A percentile compares a stretch with the other conserved stretches of the same genome.
Evolutionary conservation across 306 rosid genomes (phyloP).

Genomic region (Carpinus viminea): DNA sequence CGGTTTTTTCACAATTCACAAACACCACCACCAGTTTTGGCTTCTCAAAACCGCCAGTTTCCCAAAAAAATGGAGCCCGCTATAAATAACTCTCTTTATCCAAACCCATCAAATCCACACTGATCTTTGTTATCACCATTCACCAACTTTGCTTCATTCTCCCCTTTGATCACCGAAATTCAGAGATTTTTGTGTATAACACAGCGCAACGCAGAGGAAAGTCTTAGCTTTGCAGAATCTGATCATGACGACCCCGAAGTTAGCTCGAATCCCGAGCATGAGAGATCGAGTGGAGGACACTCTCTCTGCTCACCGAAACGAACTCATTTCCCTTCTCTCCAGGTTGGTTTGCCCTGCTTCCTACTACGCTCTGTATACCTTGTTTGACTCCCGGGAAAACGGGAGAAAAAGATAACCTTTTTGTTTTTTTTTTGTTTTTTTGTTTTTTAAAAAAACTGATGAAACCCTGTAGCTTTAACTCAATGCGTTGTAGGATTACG

Average conservation of each 20-base stretch:
- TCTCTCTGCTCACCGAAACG: conserved; percentile 83
- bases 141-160: neutral
- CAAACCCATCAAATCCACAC: neutral
- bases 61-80: neutral
- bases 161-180: neutral
- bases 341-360: conserved; percentile 43
- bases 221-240: neutral
- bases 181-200: neutral
- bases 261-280: conserved; percentile 60
- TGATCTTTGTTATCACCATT: neutral
- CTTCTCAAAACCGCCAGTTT: neutral
- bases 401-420: neutral
- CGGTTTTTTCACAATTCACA: neutral
- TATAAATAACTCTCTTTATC: neutral
- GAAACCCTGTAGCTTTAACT: neutral
- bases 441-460: too few relatives aligned
- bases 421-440: neutral
- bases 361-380: neutral
- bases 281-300: conserved; percentile 82
- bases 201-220: neutral
- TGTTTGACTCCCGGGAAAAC: conserved; percentile 6
- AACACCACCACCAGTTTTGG: neutral
- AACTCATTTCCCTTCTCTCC: conserved; percentile 82
- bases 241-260: conserved; percentile 55
- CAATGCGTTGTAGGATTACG: neutral